Evolutionary conservation across 257 asterid species (phyloP), one percentile per base, ranked within the genome.

Genomic region (Plantago major): DNA sequence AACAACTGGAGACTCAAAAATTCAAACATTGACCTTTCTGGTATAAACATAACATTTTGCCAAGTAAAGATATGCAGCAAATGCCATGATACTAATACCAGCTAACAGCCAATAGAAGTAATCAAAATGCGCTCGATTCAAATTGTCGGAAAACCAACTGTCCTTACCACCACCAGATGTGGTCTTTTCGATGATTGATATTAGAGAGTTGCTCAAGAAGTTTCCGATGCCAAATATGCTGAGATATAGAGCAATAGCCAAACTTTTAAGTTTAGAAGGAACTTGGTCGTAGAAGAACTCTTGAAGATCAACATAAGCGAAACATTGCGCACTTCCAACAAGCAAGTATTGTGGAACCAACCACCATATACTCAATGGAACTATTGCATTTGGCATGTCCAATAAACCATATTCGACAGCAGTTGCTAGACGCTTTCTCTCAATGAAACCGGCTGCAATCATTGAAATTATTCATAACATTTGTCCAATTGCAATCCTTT

Each of bases 51-150:
- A 53, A 64, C 44, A 64, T 52, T 53, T 64, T 18, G 69, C 69
- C 42, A 19, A 64, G 15, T 64, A 64, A 1, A 42, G n/a, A 47
- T 51, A 64, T 10, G 51, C 42, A 17, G 44, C 69, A 9, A 64
- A n/a, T n/a, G 54, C 7, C 1, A 16, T 9, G 16, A 30, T 47
- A 58, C 63, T 58, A 42, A 58, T 16, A 19, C 63, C 61, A 7
- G 72, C 60, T 18, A 67, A 58, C 1, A 67, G 54, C 66, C 66
- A 58, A 42, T 49, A 30, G 52, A 67, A 67, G 60, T 67, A 67
- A 60, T 67, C 72, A 58, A 58, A 48, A 58, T 58, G 63, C 9
- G 63, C 63, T 26, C 63, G 63, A 42, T 42, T 58, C 50, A 67
- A 44, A 14, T 67, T 58, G 44, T 59, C 37, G n/a, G 72, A 67